Evolutionary conservation across 352 stramenopile species (phyloP).

Genomic region (Pseudoperonospora humuli): DNA sequence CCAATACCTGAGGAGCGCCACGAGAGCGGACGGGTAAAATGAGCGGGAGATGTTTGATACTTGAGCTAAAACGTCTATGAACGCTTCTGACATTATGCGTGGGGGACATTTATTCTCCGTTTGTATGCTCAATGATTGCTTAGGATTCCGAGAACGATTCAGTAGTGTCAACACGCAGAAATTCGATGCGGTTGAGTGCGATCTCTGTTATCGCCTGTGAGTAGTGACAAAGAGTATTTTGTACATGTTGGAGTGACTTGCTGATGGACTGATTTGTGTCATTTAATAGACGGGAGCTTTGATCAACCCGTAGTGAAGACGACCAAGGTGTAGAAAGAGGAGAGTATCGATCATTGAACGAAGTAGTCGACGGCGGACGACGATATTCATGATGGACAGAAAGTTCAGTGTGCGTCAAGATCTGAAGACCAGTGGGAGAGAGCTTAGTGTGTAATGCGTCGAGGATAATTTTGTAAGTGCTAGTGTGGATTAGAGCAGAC

Average conservation of each 20-base stretch:
- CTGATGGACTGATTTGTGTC: conserved; percentile 5
- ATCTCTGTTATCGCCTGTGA: conserved; percentile 41
- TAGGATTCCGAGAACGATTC: conserved; percentile 45
- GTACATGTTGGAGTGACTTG: neutral
- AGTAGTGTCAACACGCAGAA: conserved; percentile 29
- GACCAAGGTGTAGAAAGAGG: conserved; percentile 13
- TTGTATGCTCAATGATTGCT: neutral
- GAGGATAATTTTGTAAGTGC: conserved; percentile 23
- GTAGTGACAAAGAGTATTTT: conserved; percentile 2
- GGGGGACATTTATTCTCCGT: neutral
- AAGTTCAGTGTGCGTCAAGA: no score
- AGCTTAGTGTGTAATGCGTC: neutral
- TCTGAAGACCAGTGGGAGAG: neutral
- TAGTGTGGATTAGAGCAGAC: conserved; percentile 25
- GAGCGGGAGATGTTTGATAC: neutral
- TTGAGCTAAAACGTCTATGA: no score
- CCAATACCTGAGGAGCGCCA: conserved; percentile 57
- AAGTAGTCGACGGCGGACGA: neutral
- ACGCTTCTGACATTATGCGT: no score
- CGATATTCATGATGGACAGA: no score
- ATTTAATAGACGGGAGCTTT: conserved; percentile 38
- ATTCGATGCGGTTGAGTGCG: conserved; percentile 28
- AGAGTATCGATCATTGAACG: no score
- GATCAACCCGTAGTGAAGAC: conserved; percentile 23
- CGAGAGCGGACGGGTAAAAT: conserved; percentile 38